Percentiles rank a stretch among this genome's conserved stretches.
Evolutionary conservation across 164 flowering plant species (phyloP).

Genomic region (Berberis thunbergii): DNA sequence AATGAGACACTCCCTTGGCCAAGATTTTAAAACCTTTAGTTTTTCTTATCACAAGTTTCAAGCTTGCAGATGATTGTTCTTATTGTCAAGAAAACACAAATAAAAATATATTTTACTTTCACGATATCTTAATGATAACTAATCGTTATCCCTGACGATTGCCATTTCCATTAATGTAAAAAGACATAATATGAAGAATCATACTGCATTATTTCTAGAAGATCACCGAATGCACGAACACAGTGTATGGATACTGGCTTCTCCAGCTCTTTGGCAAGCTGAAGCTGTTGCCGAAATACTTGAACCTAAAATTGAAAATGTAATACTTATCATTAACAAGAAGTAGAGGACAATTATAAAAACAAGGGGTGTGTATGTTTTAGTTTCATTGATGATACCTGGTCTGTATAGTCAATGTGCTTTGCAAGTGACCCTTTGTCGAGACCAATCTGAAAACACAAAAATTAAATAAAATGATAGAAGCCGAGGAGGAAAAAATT

Average conservation of each 20-base stretch:
- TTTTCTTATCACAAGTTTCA: too few species aligned
- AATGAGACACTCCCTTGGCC: too few species aligned
- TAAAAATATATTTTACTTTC: too few species aligned
- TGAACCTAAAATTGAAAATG: slow-evolving; percentile 34
- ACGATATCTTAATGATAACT: too few species aligned
- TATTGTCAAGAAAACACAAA: too few species aligned
- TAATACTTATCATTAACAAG: neutral
- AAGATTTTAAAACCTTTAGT: too few species aligned
- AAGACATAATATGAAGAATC: slow-evolving; percentile 2
- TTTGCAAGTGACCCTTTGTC: slow-evolving; percentile 83
- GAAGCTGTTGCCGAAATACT: slow-evolving; percentile 68
- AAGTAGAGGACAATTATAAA: neutral
- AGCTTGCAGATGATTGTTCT: too few species aligned
- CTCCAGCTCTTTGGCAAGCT: slow-evolving; percentile 75
- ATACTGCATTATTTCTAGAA: slow-evolving; percentile 66
- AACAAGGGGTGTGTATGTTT: neutral
- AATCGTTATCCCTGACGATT: too few species aligned
- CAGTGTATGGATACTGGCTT: slow-evolving; percentile 89
- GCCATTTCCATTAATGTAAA: neutral
- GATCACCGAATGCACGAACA: slow-evolving; percentile 93
- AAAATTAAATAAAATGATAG: neutral
- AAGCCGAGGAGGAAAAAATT: neutral
- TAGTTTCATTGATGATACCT: slow-evolving; percentile 25
- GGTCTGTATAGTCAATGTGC: slow-evolving; percentile 56
- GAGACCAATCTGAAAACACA: slow-evolving; percentile 58